These are phyloP conservation scores for Taphrina pruni DNA, from an alignment of 1,139 yeast genomes.

Conservation along the genomic window DNA sequence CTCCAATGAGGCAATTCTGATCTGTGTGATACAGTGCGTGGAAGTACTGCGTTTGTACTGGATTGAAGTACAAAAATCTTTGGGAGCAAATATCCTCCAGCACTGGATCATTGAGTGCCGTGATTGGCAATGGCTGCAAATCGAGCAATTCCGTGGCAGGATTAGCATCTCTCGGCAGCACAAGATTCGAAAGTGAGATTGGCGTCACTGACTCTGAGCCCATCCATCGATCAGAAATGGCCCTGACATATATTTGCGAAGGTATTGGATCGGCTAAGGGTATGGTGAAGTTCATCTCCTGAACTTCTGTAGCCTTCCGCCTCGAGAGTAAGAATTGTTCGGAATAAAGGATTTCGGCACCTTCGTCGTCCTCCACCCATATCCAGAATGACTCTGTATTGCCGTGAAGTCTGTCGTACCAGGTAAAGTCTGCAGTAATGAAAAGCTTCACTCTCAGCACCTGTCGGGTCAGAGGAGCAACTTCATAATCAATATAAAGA, in stretches of 20 bases:
- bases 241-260: conserved; percentile 79
- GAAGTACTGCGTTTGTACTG: conserved; percentile 98
- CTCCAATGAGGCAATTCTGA: conserved; percentile 86
- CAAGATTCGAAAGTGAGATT: conserved; percentile 86
- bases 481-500: conserved; percentile 72
- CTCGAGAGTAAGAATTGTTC: conserved; percentile 75
- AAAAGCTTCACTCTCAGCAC: conserved; percentile 81
- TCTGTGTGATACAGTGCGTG: conserved; percentile 82
- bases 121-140: conserved; percentile 82
- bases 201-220: conserved; percentile 81
- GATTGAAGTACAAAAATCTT: conserved; percentile 86
- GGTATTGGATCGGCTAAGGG: conserved; percentile 90
- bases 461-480: conserved; percentile 86
- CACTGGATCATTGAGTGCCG: conserved; percentile 73
- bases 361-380: conserved; percentile 79
- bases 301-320: conserved; percentile 63
- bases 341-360: conserved; percentile 72
- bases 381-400: conserved; percentile 89
- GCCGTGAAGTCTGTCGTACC: conserved; percentile 86
- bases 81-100: conserved; percentile 70
- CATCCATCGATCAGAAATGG: conserved; percentile 84
- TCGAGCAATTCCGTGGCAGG: conserved; percentile 78
- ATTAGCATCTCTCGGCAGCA: conserved; percentile 86
- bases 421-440: conserved; percentile 75
- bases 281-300: conserved; percentile 87